Evolutionary conservation across 2,329 filamentous ascomycete genomes (phyloP), one percentile per base, ranked within the genome.

Genomic region (Leptographium lundbergii): DNA sequence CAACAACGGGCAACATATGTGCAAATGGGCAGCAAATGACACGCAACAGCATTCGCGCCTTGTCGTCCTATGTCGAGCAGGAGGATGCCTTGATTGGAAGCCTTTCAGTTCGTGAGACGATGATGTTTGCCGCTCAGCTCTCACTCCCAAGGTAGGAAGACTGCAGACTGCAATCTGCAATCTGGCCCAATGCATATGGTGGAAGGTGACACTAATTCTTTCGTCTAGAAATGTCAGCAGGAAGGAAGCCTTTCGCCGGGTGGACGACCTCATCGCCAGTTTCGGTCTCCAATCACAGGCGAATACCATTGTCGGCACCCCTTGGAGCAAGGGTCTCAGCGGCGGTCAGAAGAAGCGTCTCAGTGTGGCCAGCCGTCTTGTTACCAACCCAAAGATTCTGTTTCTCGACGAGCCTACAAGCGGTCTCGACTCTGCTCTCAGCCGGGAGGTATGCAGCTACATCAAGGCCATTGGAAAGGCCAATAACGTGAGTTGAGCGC

Each of bases 401-500:
- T 94, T 95, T 67, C 73, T 95, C 36, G 88, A 94, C 67, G 89
- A 94, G 70, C 89, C 89, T 0, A 95, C 89, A 0, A 90, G 86
- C 63, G 90, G 90, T 10, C 75, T 95, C 11, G 90, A 95, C 69
- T 91, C 88, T 9, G 84, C 84, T 0, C 85, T 86, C 0, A 88
- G 86, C 60, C 85, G 77, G 63, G 88, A 95, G 69, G 87, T 95
- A 25, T 83, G 92, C 59, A 85, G 77, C 3, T 91, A 88, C 68
- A 79, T 92, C 55, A 83, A 80, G 66, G 74, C 77, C 11, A 77
- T 91, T 34, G 88, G 84, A 0, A 80, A 77, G 67, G 77, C 78
- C 61, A 82, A 89, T 67, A 86, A 86, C 60, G 82, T 86, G 65
- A 62, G 77, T 25, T 24, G 24, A 34, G 17, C 4, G 5, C 2